Conservation (phyloP, 1,284 basidiomycete genomes). For the Termitomyces sp. region DNA sequence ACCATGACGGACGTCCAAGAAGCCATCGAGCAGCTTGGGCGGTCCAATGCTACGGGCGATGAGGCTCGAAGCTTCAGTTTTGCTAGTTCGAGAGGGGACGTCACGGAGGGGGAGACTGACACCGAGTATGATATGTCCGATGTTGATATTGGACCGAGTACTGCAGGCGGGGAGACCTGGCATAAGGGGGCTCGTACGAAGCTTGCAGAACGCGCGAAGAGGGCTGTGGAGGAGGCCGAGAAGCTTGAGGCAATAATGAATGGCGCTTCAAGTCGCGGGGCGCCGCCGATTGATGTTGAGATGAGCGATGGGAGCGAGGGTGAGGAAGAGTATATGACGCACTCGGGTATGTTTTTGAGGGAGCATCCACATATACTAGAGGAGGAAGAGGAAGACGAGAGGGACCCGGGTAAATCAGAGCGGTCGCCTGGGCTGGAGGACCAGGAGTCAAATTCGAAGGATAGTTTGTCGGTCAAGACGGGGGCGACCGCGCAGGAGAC, state of each 20-base stretch:
- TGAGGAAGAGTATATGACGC: constrained; percentile 38
- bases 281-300: constrained; percentile 71
- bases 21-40: constrained; percentile 76
- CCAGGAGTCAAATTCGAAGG: not conserved
- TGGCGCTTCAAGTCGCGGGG: constrained; percentile 30
- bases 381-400: constrained; percentile 48
- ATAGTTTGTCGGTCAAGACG: not conserved
- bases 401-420: not conserved
- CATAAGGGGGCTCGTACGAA: constrained; percentile 61
- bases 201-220: constrained; percentile 71
- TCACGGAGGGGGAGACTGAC: constrained; percentile 51
- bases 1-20: constrained; percentile 86
- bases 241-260: constrained; percentile 43
- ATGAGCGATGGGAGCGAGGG: constrained; percentile 79
- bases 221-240: constrained; percentile 51
- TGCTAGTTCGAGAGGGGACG: constrained; percentile 54
- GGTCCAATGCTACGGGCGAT: constrained; percentile 34
- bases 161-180: constrained; percentile 47
- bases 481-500: not conserved
- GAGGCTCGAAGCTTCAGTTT: constrained; percentile 70
- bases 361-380: constrained; percentile 58
- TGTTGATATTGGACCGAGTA: constrained; percentile 34
- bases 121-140: constrained; percentile 48
- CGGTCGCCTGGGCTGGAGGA: not conserved
- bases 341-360: constrained; percentile 28